Evolutionary conservation across 2,329 filamentous ascomycete species (phyloP).

Genomic region (Botrytis tulipae): DNA sequence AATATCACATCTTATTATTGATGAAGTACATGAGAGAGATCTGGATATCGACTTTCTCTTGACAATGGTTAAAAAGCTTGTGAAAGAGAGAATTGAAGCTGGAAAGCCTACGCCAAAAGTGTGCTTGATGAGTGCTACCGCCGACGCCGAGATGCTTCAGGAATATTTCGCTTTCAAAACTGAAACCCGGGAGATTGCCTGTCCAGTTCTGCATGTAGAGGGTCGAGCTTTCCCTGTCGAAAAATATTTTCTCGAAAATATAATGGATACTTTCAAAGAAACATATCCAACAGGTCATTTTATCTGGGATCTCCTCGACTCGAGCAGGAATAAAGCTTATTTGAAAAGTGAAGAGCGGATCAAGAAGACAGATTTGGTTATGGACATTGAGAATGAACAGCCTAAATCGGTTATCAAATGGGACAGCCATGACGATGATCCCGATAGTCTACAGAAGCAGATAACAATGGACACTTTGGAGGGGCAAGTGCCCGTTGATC

Average conservation of each 20-base stretch:
- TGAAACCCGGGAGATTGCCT: slow-evolving; percentile 51
- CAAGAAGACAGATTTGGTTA: neutral
- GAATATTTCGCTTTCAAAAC: slow-evolving; percentile 71
- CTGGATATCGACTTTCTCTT: slow-evolving; percentile 92
- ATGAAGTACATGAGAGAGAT: slow-evolving; percentile 92
- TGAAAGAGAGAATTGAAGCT: slow-evolving; percentile 57
- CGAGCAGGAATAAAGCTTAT: neutral
- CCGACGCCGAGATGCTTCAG: slow-evolving; percentile 80
- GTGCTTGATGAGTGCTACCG: slow-evolving; percentile 90
- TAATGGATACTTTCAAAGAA: slow-evolving; percentile 57
- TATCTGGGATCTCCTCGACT: neutral
- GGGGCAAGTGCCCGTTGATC: slow-evolving; percentile 62
- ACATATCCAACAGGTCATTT: neutral
- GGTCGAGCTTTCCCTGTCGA: slow-evolving; percentile 85
- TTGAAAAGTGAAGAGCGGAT: neutral
- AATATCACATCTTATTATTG: slow-evolving; percentile 88
- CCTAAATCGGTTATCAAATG: neutral
- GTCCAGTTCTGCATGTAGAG: slow-evolving; percentile 82
- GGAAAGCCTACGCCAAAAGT: slow-evolving; percentile 80
- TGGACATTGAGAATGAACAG: neutral
- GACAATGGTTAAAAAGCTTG: slow-evolving; percentile 83
- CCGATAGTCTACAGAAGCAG: slow-evolving; percentile 1
- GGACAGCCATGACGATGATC: neutral
- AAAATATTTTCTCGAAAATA: slow-evolving; percentile 83
- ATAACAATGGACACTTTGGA: slow-evolving; percentile 49